Evolutionary conservation across 2,329 filamentous ascomycete species (phyloP).

Genomic region (Didymella pomorum): DNA sequence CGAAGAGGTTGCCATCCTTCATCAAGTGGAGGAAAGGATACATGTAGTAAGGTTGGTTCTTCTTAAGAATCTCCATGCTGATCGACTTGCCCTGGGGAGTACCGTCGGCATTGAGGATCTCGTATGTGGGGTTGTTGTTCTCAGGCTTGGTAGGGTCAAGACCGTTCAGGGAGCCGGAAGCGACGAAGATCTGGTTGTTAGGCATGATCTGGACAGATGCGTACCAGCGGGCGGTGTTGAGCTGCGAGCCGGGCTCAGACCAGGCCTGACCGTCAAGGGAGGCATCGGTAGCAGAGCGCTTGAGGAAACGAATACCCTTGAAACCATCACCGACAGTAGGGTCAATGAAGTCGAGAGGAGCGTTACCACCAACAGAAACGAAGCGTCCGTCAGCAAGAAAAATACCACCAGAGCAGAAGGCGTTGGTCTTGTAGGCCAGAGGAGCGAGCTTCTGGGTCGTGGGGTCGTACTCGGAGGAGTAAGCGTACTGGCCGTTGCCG

Average conservation of each 20-base stretch:
- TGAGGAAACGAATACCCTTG: slow-evolving; percentile 64
- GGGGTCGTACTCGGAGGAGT: slow-evolving; percentile 68
- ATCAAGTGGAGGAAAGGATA: slow-evolving; percentile 69
- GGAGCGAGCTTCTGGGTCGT: slow-evolving; percentile 56
- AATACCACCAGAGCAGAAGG: slow-evolving; percentile 67
- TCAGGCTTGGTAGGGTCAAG: slow-evolving; percentile 61
- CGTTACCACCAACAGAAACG: slow-evolving; percentile 66
- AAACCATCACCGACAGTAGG: slow-evolving; percentile 67
- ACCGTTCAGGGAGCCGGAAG: slow-evolving; percentile 67
- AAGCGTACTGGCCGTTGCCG: slow-evolving; percentile 64
- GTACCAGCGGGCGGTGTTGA: slow-evolving; percentile 67
- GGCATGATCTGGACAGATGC: slow-evolving; percentile 66
- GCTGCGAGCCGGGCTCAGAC: slow-evolving; percentile 64
- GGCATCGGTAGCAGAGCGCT: slow-evolving; percentile 55
- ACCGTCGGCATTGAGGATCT: slow-evolving; percentile 62
- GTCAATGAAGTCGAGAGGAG: slow-evolving; percentile 63
- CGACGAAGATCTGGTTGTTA: slow-evolving; percentile 66
- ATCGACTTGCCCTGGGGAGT: slow-evolving; percentile 58
- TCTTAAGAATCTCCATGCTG: slow-evolving; percentile 62
- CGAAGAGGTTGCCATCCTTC: slow-evolving; percentile 63
- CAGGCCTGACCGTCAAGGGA: slow-evolving; percentile 60
- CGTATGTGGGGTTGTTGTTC: slow-evolving; percentile 72
- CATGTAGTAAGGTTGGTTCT: slow-evolving; percentile 70
- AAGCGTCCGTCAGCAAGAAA: slow-evolving; percentile 66
- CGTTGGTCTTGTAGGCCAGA: slow-evolving; percentile 64